Conservation (phyloP, 1,284 basidiomycete genomes). For the Rhizopogon parksii region DNA sequence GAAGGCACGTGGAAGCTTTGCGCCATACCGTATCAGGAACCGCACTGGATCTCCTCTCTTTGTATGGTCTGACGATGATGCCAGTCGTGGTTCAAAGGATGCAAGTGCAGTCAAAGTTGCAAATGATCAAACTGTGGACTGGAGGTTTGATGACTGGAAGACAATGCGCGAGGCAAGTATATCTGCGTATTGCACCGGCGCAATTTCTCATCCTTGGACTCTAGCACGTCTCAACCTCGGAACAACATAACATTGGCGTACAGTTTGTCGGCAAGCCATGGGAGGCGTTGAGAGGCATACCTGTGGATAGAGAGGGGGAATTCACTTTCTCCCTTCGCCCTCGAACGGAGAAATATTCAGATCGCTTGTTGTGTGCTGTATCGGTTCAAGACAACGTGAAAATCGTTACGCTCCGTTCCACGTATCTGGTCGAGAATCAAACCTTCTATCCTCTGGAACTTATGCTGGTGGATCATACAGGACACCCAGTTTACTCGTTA, state of each 20-base stretch:
- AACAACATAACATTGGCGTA: constrained; percentile 79
- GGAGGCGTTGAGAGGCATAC: constrained; percentile 86
- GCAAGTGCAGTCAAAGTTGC: constrained; percentile 47
- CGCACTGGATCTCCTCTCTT: constrained; percentile 80
- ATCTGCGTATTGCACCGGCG: background rate
- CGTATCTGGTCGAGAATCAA: constrained; percentile 88
- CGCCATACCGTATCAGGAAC: constrained; percentile 92
- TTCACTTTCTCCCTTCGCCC: constrained; percentile 85
- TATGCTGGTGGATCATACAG: constrained; percentile 81
- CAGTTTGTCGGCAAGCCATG: constrained; percentile 85
- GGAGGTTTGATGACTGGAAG: constrained; percentile 98
- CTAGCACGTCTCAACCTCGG: constrained; percentile 75
- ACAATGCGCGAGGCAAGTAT: constrained; percentile 79
- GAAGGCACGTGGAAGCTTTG: constrained; percentile 77
- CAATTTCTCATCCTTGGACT: constrained; percentile 5
- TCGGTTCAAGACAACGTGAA: constrained; percentile 92
- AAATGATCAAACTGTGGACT: constrained; percentile 80
- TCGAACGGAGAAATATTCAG: constrained; percentile 65
- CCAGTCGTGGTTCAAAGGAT: constrained; percentile 40
- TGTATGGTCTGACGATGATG: constrained; percentile 75
- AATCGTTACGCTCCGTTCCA: constrained; percentile 90
- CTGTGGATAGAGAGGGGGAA: constrained; percentile 93
- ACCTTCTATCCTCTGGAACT: constrained; percentile 93
- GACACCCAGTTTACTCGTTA: constrained; percentile 74
- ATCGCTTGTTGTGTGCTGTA: constrained; percentile 88